phyloP scores from a whole-genome alignment of 805 yeast genomes.

The Starmerella bacillaris region DNA sequence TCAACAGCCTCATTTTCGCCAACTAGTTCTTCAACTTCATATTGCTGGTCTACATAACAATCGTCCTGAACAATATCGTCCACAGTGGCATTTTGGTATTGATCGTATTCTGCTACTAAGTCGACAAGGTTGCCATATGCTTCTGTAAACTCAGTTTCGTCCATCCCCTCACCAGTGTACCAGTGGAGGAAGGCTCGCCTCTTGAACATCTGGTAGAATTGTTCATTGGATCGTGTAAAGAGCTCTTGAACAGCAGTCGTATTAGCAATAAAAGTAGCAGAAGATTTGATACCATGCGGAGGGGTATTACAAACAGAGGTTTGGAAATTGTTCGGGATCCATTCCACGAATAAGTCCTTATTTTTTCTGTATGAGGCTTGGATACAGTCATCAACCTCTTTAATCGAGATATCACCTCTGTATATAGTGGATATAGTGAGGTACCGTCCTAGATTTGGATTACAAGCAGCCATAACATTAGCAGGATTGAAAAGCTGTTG shows the following conservation, averaged over 20 bases:
- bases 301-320: conserved; percentile 88
- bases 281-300: conserved; percentile 68
- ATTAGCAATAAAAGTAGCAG: conserved; percentile 89
- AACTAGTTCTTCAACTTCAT: too few relatives aligned
- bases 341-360: conserved; percentile 70
- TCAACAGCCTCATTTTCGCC: neutral
- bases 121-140: conserved; percentile 89
- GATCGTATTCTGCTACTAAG: conserved; percentile 79
- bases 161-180: conserved; percentile 96
- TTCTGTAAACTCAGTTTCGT: conserved; percentile 82
- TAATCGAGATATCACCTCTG: conserved; percentile 82
- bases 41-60: too few relatives aligned
- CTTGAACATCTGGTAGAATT: conserved; percentile 82
- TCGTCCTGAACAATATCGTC: conserved; percentile 66
- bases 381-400: conserved; percentile 92
- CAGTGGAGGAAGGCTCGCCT: conserved; percentile 92
- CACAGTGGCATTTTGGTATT: conserved; percentile 72
- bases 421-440: conserved; percentile 87
- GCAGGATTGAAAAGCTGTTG: conserved; percentile 87
- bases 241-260: conserved; percentile 87
- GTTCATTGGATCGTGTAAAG: conserved; percentile 78
- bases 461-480: conserved; percentile 93
- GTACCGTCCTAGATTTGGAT: conserved; percentile 83
- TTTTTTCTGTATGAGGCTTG: conserved; percentile 70
- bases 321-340: conserved; percentile 95